Base-by-base conservation (phyloP, 441 rosid species). In the Corymbia calophylla region DNA sequence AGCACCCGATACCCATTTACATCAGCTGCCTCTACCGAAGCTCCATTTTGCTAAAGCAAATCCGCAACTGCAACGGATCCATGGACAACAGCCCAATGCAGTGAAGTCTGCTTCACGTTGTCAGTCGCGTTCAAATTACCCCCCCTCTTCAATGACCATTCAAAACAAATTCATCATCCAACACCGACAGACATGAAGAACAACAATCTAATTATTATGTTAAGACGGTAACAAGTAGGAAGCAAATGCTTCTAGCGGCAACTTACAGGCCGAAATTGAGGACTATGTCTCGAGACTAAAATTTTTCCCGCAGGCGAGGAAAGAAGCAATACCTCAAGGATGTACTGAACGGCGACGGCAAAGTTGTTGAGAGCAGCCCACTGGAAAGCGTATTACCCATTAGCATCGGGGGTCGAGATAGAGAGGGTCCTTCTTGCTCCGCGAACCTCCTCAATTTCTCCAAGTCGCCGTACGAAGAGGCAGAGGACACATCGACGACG, bases 1-100 rank as follows among this genome's bases (percentile, higher is more conserved):
- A 49, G 19, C 92, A 97, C 99, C 96, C 98, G 93, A 91, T 91
- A 96, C 7, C 99, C 99, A 92, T 95, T 93, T 25, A 92, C 23
- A 92, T 98, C 99, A 91, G 91, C 91, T 3, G 96, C 95, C 91
- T 98, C 99, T 35, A 95, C 93, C 47, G 94, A 94, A 91, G 96
- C 98, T 91, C 98, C 99, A 90, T 93, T 93, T 90, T 91, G 96
- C 90, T 97, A 82, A 80, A 98, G 94, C 88, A 95, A 92, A 91
- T 97, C 99, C 4, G 96, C 96, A 81, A 93, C 96, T 21, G 96
- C 91, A 89, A 94, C 89, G 10, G 97, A 94, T 89, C 99, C 97
- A 89, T 96, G 96, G 87, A 95, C 99, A 2, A 99, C 99, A 7
- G 99, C 98, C 99, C 99, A 97, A 92, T 98, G 99, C 91, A 97